A percentile compares a stretch with the other conserved stretches of the same genome.
Conservation (phyloP, 768 basidiomycete genomes). For the Termitomyces sp. region DNA sequence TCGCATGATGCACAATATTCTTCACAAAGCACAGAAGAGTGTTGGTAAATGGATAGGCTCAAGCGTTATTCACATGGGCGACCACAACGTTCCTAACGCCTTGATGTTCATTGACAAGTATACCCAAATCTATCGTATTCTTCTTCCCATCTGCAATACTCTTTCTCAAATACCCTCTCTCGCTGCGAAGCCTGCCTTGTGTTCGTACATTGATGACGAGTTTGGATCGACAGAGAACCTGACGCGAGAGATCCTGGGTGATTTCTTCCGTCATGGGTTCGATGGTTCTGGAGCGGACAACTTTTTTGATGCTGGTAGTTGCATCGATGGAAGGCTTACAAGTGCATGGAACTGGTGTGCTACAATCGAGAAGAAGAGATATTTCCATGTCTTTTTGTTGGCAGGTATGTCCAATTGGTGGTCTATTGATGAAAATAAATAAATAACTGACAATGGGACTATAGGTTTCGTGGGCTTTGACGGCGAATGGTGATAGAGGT, state of each 20-base stretch:
- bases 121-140: slow-evolving; percentile 87
- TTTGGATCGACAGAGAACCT: slow-evolving; percentile 75
- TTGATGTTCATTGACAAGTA: slow-evolving; percentile 92
- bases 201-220: slow-evolving; percentile 76
- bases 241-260: slow-evolving; percentile 66
- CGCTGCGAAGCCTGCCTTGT: slow-evolving; percentile 63
- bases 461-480: slow-evolving; percentile 83
- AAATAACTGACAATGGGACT: slow-evolving; percentile 1
- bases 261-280: slow-evolving; percentile 87
- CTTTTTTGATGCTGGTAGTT: slow-evolving; percentile 85
- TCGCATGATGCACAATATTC: slow-evolving; percentile 86
- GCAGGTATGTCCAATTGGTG: slow-evolving; percentile 46
- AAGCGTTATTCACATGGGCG: slow-evolving; percentile 87
- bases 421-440: neutral
- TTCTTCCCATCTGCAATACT: slow-evolving; percentile 83
- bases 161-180: slow-evolving; percentile 70
- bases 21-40: slow-evolving; percentile 77
- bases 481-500: slow-evolving; percentile 65
- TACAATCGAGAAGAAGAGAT: slow-evolving; percentile 80
- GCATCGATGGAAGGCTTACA: slow-evolving; percentile 81
- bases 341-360: slow-evolving; percentile 95
- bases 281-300: slow-evolving; percentile 91
- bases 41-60: slow-evolving; percentile 85
- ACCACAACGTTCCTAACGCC: slow-evolving; percentile 81
- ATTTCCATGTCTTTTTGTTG: slow-evolving; percentile 75